Evolutionary conservation across 805 yeast species (phyloP).

Genomic region (Ogataea naganishii): DNA sequence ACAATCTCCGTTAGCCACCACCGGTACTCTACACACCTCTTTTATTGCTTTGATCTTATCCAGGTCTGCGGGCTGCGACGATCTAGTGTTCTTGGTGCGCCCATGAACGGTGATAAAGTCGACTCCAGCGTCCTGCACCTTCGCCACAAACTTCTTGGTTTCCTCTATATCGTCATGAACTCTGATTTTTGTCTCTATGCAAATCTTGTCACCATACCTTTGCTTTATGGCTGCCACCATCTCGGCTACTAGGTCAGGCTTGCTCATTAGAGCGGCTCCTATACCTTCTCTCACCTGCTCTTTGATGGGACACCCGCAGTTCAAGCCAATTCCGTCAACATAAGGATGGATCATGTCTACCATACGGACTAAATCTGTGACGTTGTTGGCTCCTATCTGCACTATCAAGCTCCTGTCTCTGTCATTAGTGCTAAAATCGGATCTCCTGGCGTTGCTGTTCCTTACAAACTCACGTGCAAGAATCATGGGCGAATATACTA

Average conservation of each 20-base stretch:
- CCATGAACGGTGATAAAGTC: slow-evolving; percentile 95
- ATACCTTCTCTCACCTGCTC: slow-evolving; percentile 95
- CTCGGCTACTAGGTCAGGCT: slow-evolving; percentile 67
- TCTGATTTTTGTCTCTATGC: slow-evolving; percentile 86
- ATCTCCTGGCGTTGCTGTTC: slow-evolving; percentile 65
- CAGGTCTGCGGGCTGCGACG: slow-evolving; percentile 73
- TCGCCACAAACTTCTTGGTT: slow-evolving; percentile 63
- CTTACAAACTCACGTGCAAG: slow-evolving; percentile 91
- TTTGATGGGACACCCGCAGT: slow-evolving; percentile 96
- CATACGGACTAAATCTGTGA: slow-evolving; percentile 70
- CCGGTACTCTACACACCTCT: slow-evolving; percentile 56
- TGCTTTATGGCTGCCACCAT: slow-evolving; percentile 82
- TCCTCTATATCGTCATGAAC: slow-evolving; percentile 70
- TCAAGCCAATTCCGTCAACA: slow-evolving; percentile 89
- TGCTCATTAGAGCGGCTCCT: slow-evolving; percentile 90
- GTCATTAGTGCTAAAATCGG: slow-evolving; percentile 79
- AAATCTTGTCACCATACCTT: slow-evolving; percentile 60
- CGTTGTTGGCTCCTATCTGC: slow-evolving; percentile 87
- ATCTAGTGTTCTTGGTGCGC: slow-evolving; percentile 74
- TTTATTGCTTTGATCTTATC: slow-evolving; percentile 70
- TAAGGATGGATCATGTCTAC: slow-evolving; percentile 85
- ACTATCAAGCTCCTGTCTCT: slow-evolving; percentile 68
- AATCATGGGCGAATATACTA: slow-evolving; percentile 94
- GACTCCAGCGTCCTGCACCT: slow-evolving; percentile 80
- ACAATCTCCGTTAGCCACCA: slow-evolving; percentile 98